Percentiles rank a stretch among this genome's conserved stretches.
Conservation (phyloP, 2,329 filamentous ascomycete genomes). For the Xylariaceae sp. region DNA sequence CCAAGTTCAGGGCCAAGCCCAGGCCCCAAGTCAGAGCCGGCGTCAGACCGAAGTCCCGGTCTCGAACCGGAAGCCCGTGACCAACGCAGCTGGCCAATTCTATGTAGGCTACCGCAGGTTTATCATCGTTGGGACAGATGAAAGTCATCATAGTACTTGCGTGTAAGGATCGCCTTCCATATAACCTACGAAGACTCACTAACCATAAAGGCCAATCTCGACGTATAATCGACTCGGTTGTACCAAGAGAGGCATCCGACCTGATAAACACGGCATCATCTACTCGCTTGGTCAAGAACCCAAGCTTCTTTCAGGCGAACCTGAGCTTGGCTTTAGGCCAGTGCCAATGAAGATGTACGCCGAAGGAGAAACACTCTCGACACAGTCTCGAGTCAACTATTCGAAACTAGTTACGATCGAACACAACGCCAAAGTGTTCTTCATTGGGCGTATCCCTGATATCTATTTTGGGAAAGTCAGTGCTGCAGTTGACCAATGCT, state of each 20-base stretch:
- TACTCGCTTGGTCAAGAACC: conserved; percentile 37
- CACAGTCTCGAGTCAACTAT: conserved; percentile 55
- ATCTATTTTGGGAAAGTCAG: conserved; percentile 41
- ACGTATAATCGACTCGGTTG: conserved; percentile 53
- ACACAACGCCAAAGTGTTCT: conserved; percentile 55
- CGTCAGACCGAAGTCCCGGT: conserved; percentile 25
- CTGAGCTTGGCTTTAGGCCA: conserved; percentile 45
- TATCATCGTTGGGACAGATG: conserved; percentile 49
- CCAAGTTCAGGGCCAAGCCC: conserved; percentile 27
- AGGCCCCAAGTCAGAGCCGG: too few relatives aligned
- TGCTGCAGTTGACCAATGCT: conserved; percentile 47
- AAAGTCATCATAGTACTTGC: conserved; percentile 53
- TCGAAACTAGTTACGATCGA: conserved; percentile 53
- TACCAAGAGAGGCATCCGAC: conserved; percentile 49
- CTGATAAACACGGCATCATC: conserved; percentile 52
- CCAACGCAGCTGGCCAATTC: conserved; percentile 38
- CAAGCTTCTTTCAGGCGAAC: conserved; percentile 39
- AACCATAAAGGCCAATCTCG: conserved; percentile 46
- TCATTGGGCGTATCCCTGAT: conserved; percentile 46
- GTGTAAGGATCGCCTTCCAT: conserved; percentile 43
- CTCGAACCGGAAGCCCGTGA: conserved; percentile 34
- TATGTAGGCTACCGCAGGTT: conserved; percentile 52
- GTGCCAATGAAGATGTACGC: conserved; percentile 43
- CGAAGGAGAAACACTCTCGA: conserved; percentile 43
- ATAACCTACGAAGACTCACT: conserved; percentile 1